phyloP scores from a whole-genome alignment of 495 filamentous ascomycete species.

The Polyplosphaeria fusca region DNA sequence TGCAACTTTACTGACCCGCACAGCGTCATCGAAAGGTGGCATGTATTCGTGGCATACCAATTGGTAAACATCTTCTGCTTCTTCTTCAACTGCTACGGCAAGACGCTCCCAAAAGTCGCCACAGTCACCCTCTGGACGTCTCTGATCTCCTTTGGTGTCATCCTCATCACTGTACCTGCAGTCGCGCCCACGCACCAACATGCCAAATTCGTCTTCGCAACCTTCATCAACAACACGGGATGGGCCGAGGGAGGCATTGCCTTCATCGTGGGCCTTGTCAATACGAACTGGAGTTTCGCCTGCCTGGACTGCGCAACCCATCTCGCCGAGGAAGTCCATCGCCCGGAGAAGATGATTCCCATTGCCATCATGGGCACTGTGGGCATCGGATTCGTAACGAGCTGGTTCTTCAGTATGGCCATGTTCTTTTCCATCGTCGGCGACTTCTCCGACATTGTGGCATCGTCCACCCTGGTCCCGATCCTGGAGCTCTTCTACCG shows the following conservation, averaged over 20 bases:
- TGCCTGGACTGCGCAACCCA: constrained; percentile 61
- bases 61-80: constrained; percentile 55
- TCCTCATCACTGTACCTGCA: constrained; percentile 55
- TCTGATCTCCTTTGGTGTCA: constrained; percentile 54
- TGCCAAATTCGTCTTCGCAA: constrained; percentile 59
- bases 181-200: constrained; percentile 53
- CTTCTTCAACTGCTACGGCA: constrained; percentile 60
- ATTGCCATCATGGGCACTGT: constrained; percentile 60
- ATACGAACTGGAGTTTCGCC: constrained; percentile 60
- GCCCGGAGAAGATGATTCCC: constrained; percentile 48
- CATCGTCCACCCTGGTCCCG: constrained; percentile 53
- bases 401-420: constrained; percentile 54
- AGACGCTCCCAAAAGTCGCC: constrained; percentile 49
- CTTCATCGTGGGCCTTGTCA: constrained; percentile 64
- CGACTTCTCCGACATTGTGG: constrained; percentile 48
- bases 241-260: constrained; percentile 58
- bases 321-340: constrained; percentile 61
- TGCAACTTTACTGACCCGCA: constrained; percentile 11
- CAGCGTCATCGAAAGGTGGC: constrained; percentile 55
- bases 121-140: constrained; percentile 52
- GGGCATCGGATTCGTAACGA: constrained; percentile 57
- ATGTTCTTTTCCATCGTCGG: constrained; percentile 59
- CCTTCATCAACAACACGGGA: constrained; percentile 61
- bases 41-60: constrained; percentile 50
- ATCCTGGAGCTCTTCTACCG: constrained; percentile 58